Evolutionary conservation across 805 yeast genomes (phyloP).

Genomic region (Pichia heedii): DNA sequence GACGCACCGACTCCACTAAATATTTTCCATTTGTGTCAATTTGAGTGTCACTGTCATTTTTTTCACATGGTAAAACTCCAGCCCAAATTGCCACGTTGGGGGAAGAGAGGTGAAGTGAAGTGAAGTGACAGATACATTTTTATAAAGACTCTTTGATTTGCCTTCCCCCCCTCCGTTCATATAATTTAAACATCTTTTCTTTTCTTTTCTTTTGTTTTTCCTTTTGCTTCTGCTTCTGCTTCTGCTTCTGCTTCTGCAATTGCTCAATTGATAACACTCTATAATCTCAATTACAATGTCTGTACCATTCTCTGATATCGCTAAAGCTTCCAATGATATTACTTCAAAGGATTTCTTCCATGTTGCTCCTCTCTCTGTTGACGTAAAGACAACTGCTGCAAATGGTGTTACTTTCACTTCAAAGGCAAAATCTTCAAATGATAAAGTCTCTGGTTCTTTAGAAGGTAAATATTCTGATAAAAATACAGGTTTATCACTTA

Average conservation of each 20-base stretch:
- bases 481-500: slow-evolving; percentile 82
- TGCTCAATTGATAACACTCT: background rate
- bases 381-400: slow-evolving; percentile 88
- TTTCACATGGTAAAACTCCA: no score
- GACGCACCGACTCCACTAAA: no score
- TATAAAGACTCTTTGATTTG: no score
- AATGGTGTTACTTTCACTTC: slow-evolving; percentile 93
- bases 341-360: slow-evolving; percentile 91
- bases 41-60: no score
- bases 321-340: slow-evolving; percentile 86
- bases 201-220: no score
- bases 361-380: slow-evolving; percentile 76
- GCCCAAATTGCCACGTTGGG: no score
- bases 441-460: slow-evolving; percentile 75
- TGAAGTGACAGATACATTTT: no score
- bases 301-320: slow-evolving; percentile 87
- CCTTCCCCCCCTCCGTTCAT: no score
- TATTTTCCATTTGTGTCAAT: no score
- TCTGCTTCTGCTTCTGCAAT: background rate
- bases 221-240: no score
- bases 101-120: no score
- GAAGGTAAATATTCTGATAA: slow-evolving; percentile 93
- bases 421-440: slow-evolving; percentile 73
- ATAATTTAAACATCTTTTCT: no score
- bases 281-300: slow-evolving; percentile 37